Evolutionary conservation across 164 flowering plant species (phyloP).

Genomic region (Dillenia turbinata): DNA sequence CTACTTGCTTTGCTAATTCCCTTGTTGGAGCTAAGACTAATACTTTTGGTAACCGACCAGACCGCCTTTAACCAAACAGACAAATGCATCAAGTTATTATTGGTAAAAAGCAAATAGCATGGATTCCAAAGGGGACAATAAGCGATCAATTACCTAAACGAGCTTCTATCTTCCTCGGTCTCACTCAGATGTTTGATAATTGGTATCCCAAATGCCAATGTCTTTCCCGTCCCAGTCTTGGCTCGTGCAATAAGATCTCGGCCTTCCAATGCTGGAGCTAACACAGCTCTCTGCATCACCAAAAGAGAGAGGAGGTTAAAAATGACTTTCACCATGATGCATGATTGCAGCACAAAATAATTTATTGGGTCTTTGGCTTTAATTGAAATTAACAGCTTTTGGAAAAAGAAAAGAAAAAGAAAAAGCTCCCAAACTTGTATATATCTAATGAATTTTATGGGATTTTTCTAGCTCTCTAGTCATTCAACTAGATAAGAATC

Average conservation of each 20-base stretch:
- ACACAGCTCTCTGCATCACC: slow-evolving; percentile 71
- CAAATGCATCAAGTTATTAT: background rate
- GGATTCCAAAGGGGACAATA: background rate
- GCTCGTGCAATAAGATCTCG: slow-evolving; percentile 95
- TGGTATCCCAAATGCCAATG: slow-evolving; percentile 95
- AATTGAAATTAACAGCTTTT: no score
- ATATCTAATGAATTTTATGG: no score
- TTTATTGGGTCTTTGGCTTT: no score
- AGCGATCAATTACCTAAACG: slow-evolving; percentile 37
- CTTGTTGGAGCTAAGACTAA: slow-evolving; percentile 93
- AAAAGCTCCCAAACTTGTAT: no score
- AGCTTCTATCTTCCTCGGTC: slow-evolving; percentile 34
- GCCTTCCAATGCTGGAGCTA: slow-evolving; percentile 86
- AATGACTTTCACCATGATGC: no score
- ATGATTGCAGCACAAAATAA: no score
- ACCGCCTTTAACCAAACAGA: slow-evolving; percentile 39
- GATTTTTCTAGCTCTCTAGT: no score
- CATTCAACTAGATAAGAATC: no score
- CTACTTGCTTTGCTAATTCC: slow-evolving; percentile 97
- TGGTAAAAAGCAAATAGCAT: background rate
- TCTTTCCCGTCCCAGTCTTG: slow-evolving; percentile 98
- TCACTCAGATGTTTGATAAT: slow-evolving; percentile 66
- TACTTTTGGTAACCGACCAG: slow-evolving; percentile 72
- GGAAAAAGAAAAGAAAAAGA: no score
- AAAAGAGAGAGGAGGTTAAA: background rate